Evolutionary conservation across 345 rosid genomes (phyloP), one percentile per base, ranked within the genome.

Genomic region (Citrus inodora): DNA sequence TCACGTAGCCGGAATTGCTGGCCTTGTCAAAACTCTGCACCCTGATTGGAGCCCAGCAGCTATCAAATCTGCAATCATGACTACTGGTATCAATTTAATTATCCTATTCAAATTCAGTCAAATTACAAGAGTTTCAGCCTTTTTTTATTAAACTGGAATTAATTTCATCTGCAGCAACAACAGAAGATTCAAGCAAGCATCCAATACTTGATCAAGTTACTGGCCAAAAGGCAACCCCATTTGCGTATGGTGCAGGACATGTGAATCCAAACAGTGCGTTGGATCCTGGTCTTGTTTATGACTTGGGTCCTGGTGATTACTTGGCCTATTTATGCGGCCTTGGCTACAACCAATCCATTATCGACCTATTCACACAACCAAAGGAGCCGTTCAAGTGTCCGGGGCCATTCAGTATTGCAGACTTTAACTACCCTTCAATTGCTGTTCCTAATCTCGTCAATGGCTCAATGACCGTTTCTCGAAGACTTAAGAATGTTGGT

Each of bases 1-100:
- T 66, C 90, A 85, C 75, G 88, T 91, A 24, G 37, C 91, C 25
- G 89, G 90, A 10, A 75, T 89, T 42, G 90, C 67, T 14, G 91
- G 89, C 53, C 91, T 89, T 14, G 84, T 91, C 66, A 89, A 82
- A 80, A 79, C 85, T 8, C 76, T 87, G 35, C 79, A 89, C 70
- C 91, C 87, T 0, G 42, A 82, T 60, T 88, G 91, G 92, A 89
- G 88, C 42, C 86, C 91, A 2, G 85, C 92, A 4, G 87, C 90
- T 8, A 84, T 89, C 38, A 77, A 48, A 81, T 89, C 91, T 0
- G 90, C 92, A 7, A 80, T 89, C 75, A 86, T 89, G 90, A 90
- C 91, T 1, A 76, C 91, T 0, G 90, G 93, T 88, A 56, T 71
- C 51, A 46, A 11, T 46, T 46, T 46, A 46, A 46, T 46, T 46